Percentiles rank a stretch among this genome's conserved stretches.
These are phyloP conservation scores for Corymbia maculata DNA, from an alignment of 345 rosid genomes.

Conservation along the genomic window DNA sequence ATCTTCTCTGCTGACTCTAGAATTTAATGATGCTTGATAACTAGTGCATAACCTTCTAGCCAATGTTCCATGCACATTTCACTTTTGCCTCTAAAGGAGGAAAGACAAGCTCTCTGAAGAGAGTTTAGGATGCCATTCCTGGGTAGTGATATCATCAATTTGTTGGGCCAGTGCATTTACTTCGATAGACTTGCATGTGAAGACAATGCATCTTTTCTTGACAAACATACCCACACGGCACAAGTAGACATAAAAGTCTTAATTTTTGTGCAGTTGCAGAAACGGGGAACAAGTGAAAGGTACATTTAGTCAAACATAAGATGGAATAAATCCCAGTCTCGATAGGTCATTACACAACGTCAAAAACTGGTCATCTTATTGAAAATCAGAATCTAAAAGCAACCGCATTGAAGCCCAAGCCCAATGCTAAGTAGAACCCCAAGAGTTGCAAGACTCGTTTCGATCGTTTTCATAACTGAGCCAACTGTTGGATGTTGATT, in stretches of 20 bases:
- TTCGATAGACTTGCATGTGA: not conserved
- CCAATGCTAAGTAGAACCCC: not conserved
- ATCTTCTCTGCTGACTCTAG: not conserved
- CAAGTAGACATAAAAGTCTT: not conserved
- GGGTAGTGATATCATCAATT: not conserved
- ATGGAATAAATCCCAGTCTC: not conserved
- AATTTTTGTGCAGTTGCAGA: not conserved
- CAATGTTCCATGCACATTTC: not conserved
- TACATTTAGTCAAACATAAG: not conserved
- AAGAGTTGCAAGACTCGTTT: not conserved
- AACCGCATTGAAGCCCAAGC: not conserved
- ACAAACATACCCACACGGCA: not conserved
- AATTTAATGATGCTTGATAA: not conserved
- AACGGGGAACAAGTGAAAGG: not conserved
- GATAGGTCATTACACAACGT: not conserved
- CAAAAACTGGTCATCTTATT: not conserved
- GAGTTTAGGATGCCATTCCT: not conserved
- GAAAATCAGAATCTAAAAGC: not conserved
- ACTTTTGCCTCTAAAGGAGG: not conserved
- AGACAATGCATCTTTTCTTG: not conserved
- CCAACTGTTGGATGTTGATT: conserved; percentile 63
- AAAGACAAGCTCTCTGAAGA: not conserved
- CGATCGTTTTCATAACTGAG: conserved; percentile 6
- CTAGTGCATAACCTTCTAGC: not conserved
- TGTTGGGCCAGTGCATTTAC: not conserved